phyloP scores from a whole-genome alignment of 441 rosid genomes.

The Mallotus repandus region DNA sequence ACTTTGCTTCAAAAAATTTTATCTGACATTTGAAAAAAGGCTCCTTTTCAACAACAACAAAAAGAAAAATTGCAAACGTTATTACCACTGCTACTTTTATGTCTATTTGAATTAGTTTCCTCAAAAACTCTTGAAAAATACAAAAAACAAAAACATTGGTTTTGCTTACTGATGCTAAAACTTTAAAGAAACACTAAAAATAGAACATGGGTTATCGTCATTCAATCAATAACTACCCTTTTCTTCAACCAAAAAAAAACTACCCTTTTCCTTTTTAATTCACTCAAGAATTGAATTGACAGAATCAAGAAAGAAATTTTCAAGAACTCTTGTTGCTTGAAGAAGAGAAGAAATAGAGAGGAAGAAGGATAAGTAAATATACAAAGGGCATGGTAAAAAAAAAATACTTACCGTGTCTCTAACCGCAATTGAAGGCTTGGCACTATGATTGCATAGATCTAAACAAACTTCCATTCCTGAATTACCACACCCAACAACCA shows the following conservation, averaged over 20 bases:
- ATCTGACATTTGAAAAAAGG: neutral
- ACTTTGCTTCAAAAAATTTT: neutral
- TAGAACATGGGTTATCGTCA: neutral
- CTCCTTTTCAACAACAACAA: neutral
- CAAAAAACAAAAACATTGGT: neutral
- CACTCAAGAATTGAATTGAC: conserved; percentile 6
- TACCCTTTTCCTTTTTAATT: neutral
- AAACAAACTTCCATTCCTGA: conserved; percentile 92
- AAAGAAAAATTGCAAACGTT: neutral
- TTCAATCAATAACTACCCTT: neutral
- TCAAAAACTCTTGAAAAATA: too few species aligned
- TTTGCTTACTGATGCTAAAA: neutral
- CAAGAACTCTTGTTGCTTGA: neutral
- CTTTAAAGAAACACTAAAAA: neutral
- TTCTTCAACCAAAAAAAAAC: too few species aligned
- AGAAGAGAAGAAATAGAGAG: neutral
- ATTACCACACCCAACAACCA: conserved; percentile 91
- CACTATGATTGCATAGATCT: conserved; percentile 74
- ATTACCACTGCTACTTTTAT: neutral
- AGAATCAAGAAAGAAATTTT: conserved; percentile 20
- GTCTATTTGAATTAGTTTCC: neutral
- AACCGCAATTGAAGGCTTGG: conserved; percentile 68
- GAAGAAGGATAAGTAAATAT: neutral
- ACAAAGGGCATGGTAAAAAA: neutral
- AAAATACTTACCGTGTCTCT: conserved; percentile 61